Evolutionary conservation across 768 basidiomycete species (phyloP), one percentile per base, ranked within the genome.

Genomic region (Hericium alpestre): DNA sequence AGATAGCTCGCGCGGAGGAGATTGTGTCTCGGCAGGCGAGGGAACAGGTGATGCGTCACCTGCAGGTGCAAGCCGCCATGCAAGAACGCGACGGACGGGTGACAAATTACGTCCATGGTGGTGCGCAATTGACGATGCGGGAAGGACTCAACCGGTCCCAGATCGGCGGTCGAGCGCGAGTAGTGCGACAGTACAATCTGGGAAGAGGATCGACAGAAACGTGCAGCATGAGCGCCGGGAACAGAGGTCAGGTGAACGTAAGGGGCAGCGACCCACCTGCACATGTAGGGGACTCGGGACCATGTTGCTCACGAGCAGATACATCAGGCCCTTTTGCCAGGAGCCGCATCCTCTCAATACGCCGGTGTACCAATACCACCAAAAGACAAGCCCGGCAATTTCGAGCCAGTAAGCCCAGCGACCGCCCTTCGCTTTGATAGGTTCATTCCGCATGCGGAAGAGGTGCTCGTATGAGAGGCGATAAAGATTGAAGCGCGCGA

Each of bases 11-110:
- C 95, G 55, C 82, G 76, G 38, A 82, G 80, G 54, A 99, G 78
- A 67, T 96, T 93, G 75, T 98, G 95, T 40, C 96, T 78, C 2
- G 96, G 96, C 1, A 97, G 76, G 11, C 96, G 85, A 18, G 96
- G 96, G 75, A 97, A 97, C 58, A 98, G 79, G 70, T 97, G 94
- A 64, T 99, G 96, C 2, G 95, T 93, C 46, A 97, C 91, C 71
- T 99, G 96, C 12, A 98, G 82, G 64, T 99, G 92, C 18, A 99
- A 80, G n/a, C 96, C 96, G 11, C 96, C 96, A 65, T 99, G 96
- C 38, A 99, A 72, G 66, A 93, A 97, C 53, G 80, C 89, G 63
- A 97, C 78, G 37, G 82, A 81, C 1, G 85, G 77, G 2, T 84
- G 81, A 71, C 96, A 98, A 59, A 90, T 81, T 43, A 99, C 92